Evolutionary conservation across 2,329 filamentous ascomycete species (phyloP).

Genomic region (Botrytis porri): DNA sequence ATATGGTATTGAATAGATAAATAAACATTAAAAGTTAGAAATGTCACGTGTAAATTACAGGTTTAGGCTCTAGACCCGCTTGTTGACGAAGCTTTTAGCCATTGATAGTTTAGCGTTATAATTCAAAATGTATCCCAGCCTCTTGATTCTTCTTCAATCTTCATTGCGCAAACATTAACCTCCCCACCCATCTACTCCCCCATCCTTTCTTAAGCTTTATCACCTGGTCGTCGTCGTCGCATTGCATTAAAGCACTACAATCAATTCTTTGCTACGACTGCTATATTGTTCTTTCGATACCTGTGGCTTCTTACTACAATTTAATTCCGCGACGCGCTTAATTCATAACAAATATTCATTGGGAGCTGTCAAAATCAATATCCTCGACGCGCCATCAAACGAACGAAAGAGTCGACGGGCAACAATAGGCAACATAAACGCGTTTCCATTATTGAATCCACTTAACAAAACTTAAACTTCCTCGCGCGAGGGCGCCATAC

Average conservation of each 20-base stretch:
- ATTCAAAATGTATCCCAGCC: slow-evolving; percentile 13
- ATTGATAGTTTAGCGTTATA: neutral
- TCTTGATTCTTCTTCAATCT: slow-evolving; percentile 19
- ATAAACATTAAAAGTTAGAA: neutral
- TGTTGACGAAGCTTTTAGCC: neutral
- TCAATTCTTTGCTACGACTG: neutral
- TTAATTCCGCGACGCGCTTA: slow-evolving; percentile 4
- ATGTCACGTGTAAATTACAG: neutral
- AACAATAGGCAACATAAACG: slow-evolving; percentile 8
- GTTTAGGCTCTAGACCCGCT: neutral
- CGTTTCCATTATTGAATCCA: neutral
- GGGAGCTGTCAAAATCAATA: neutral
- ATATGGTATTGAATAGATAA: neutral
- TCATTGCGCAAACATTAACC: slow-evolving; percentile 6
- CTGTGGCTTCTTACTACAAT: slow-evolving; percentile 3
- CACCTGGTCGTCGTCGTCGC: neutral
- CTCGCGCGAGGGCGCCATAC: slow-evolving; percentile 13
- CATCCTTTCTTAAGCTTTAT: slow-evolving; percentile 7
- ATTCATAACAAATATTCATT: neutral
- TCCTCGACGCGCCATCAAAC: slow-evolving; percentile 13
- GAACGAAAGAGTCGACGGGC: neutral
- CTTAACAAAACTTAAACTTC: neutral
- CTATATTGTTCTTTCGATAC: neutral
- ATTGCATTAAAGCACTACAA: neutral
- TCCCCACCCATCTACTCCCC: slow-evolving; percentile 11